A percentile compares a stretch with the other conserved stretches of the same genome.
Evolutionary conservation across 1,284 basidiomycete species (phyloP).

Genomic region (Ceratobasidium theobromae): DNA sequence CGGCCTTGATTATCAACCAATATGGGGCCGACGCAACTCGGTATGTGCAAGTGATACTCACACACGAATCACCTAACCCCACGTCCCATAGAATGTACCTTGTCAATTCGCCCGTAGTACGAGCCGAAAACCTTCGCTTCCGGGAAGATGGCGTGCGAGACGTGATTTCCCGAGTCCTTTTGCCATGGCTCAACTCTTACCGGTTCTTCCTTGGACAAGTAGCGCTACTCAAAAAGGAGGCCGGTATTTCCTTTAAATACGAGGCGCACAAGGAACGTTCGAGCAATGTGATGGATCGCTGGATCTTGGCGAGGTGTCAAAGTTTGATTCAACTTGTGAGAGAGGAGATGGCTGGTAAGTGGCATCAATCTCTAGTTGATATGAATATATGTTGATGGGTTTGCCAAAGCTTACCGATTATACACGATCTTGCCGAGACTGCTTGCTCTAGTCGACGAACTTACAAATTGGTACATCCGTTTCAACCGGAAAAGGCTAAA

Average conservation of each 20-base stretch:
- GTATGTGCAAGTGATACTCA: slow-evolving; percentile 43
- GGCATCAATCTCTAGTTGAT: not conserved
- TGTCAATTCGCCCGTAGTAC: slow-evolving; percentile 98
- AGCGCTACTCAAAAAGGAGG: slow-evolving; percentile 82
- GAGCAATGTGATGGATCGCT: slow-evolving; percentile 96
- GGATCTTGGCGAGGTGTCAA: slow-evolving; percentile 97
- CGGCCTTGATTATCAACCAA: slow-evolving; percentile 84
- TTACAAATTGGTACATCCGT: slow-evolving; percentile 99
- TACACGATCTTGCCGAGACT: slow-evolving; percentile 97
- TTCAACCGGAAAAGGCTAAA: slow-evolving; percentile 97
- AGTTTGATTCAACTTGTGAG: slow-evolving; percentile 90
- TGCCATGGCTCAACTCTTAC: slow-evolving; percentile 99
- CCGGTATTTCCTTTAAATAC: slow-evolving; percentile 81
- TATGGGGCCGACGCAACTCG: slow-evolving; percentile 97
- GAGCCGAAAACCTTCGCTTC: slow-evolving; percentile 97
- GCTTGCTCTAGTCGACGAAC: slow-evolving; percentile 89
- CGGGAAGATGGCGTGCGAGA: slow-evolving; percentile 97
- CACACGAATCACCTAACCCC: not conserved
- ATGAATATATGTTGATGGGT: not conserved
- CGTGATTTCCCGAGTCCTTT: slow-evolving; percentile 89
- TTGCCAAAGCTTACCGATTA: slow-evolving; percentile 78
- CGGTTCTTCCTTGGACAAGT: slow-evolving; percentile 99
- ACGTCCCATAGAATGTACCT: slow-evolving; percentile 79
- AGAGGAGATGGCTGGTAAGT: slow-evolving; percentile 84
- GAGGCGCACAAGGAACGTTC: slow-evolving; percentile 83